Evolutionary conservation across 306 rosid genomes (phyloP), one percentile per base, ranked within the genome.

Genomic region (Pyrus betulifolia): DNA sequence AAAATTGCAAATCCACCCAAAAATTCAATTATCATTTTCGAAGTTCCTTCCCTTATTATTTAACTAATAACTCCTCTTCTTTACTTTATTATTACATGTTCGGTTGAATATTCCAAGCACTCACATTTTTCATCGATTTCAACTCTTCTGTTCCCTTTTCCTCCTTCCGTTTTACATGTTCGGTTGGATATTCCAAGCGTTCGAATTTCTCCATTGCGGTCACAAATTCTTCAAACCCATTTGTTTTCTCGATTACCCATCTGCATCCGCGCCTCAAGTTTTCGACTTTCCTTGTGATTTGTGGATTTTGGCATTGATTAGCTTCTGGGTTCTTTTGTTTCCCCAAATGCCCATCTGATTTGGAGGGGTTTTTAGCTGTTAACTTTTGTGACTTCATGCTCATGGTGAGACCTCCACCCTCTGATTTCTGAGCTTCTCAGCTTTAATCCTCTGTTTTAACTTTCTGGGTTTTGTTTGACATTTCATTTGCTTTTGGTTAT

Each of bases 51-150:
- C 18, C 21, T 8, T 30, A 17, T 28, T 23, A 28, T 46, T 27
- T 12, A 74, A 61, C 23, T 44, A 18, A 18, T 28, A 28, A 74
- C 78, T 2, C 69, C 46, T 60, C 55, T 42, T 19, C 2, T n/a
- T 44, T 62, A 61, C 60, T 63, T 9, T 54, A 67, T 11, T 49
- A 57, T 54, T 74, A 72, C 69, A n/a, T 12, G 70, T 74, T 57
- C 63, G 75, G 82, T 78, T 82, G 64, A 28, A 74, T 76, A 74
- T 82, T 82, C 82, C 69, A 66, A 63, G 22, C 70, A 38, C 27
- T 61, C 33, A 40, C 69, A 45, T 19, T 74, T 69, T 73, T 71
- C 82, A 40, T 82, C 74, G 82, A 74, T 74, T 78, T 12, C 76
- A 74, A 76, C 69, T 49, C 6, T 15, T 58, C 27, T 27, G 28